Evolutionary conservation across 2,329 filamentous ascomycete genomes (phyloP), one percentile per base, ranked within the genome.

Genomic region (Fonsecaea erecta): DNA sequence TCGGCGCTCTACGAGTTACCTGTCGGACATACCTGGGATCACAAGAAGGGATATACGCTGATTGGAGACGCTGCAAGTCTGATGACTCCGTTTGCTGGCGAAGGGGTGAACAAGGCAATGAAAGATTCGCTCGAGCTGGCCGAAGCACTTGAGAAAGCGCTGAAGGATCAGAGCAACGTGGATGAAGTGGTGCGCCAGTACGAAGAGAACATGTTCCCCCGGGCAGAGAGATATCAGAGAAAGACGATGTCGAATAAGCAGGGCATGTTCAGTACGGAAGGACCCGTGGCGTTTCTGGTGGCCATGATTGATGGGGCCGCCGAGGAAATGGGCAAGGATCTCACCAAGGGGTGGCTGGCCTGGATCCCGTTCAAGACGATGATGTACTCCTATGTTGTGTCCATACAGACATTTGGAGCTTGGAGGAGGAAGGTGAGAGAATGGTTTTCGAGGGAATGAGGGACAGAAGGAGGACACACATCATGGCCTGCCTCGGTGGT

Each of bases 71-170:
- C 74, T 4, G 71, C 74, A 4, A 74, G 75, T 64, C 62, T 75
- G 18, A 67, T 71, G 24, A 73, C 71, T 2, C 73, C 73, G 1
- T 76, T 72, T 63, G 72, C 73, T 52, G 74, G 74, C 2, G 74
- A 73, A 34, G 74, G 74, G 1, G 74, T 76, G 21, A 76, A 76
- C 35, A 67, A 68, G 48, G 71, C 73, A n/a, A 74, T 75, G 71
- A 68, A 66, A 52, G 73, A 75, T 67, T 66, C 73, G 1, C 46
- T 74, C 26, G 60, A 69, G 14, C 56, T 75, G 35, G 66, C 67
- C 28, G 68, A 71, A 6, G 68, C 65, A 2, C 71, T 75, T 3
- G 62, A 68, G 59, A 53, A 66, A 18, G 67, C 68, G 6, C 34
- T 69, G 16, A 53, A 24, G 60, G 58, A 37, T 35, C 46, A 63